Base-by-base conservation (phyloP, 805 yeast genomes). In the Pichia rugopelliculosa region DNA sequence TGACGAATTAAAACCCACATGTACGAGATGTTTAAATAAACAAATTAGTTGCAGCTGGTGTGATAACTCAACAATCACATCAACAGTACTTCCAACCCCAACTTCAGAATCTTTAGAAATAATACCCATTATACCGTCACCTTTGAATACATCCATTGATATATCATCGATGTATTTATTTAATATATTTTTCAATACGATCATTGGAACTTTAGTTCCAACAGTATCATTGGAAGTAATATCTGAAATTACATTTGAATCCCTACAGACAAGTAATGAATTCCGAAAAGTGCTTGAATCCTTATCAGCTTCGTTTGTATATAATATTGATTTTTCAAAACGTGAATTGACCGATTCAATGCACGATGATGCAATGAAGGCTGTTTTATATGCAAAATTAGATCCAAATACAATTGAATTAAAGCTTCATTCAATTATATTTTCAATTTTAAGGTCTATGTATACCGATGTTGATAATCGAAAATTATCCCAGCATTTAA, bases 11-110 rank as follows among this genome's bases (percentile, higher is more conserved):
- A 41, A 38, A 33, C 52, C 52, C 5, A 37, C 20, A 15, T 48
- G 52, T 42, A 9, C n/a, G 3, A 34, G 24, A 30, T 48, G 52
- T 20, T 3, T 15, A 6, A 42, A 23, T 6, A 20, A 22, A 22
- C 13, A 25, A 17, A 49, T 55, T n/a, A 46, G 41, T 21, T 68
- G 72, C 47, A 52, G 52, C 15, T 52, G 44, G 44, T 22, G 23
- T 13, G 26, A 21, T 36, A 11, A 24, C 23, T 24, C n/a, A 39
- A 5, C 22, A 15, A n/a, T 13, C 34, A 11, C 34, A 4, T 30
- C 17, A 7, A 13, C 9, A 15, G 9, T 6, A 24, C 9, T 9
- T 24, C 9, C 25, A 24, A 6, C 25, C 6, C 25, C 25, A 24
- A 24, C 25, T 6, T 9, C 25, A 9, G 25, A 24, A 9, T 24